Base-by-base conservation (phyloP, 352 stramenopile genomes). In the Phytophthora sansomeana region DNA sequence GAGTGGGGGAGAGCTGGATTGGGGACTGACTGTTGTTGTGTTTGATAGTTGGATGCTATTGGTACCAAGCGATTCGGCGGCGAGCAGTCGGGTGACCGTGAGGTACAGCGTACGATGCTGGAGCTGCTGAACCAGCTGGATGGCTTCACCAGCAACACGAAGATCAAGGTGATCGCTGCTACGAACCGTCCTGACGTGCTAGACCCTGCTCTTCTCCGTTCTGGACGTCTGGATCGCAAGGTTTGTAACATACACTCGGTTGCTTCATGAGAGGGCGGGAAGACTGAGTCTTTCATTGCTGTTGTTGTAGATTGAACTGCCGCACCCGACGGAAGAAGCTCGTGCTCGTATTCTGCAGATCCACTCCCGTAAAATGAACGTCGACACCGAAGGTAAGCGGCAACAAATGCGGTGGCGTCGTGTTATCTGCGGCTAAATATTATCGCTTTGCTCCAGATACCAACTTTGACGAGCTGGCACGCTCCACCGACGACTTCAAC, bases 401-500 rank as follows among this genome's bases (percentile, higher is more conserved):
- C 6, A 8, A 33, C 21, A 39, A 17, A 29, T 10, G 4, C 11
- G 10, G 6, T 29, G 9, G 14, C n/a, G 6, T 6, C n/a, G 24
- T 43, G 17, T 33, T 32, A 43, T 13, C 19, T 61, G 3, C 1
- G 36, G 48, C 38, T 44, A 36, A 67, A 38, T 64, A 36, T 42
- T 42, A 43, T 33, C 26, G 24, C 10, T 17, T 7, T n/a, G 14
- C 13, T 16, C 6, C 44, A 91, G 85, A 93, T 58, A 97, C 99
- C 29, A 99, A 99, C 67, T 99, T 99, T 74, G 97, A 99, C 60
- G 97, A 99, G 75, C 79, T 99, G 29, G 95, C 97, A 32, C 85
- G 98, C 36, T 98, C 83, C 67, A 99, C 96, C 74, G 98, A 99
- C 69, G 98, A 99, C 78, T 99, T 99, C 61, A 99, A 99, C 80